Evolutionary conservation across 768 basidiomycete genomes (phyloP).

Genomic region (Russula earlei): DNA sequence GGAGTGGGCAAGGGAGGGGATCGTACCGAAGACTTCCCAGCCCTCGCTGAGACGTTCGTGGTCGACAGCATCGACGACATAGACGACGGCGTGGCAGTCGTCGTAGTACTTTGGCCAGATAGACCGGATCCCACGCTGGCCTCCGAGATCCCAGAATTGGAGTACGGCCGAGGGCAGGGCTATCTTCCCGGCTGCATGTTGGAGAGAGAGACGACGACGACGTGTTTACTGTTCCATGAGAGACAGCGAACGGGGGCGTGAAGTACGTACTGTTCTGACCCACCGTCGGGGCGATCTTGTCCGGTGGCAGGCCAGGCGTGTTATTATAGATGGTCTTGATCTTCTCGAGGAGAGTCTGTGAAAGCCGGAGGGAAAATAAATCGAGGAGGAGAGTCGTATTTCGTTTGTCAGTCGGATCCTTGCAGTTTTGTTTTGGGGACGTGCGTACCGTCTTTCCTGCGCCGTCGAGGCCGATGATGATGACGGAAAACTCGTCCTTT

Average conservation of each 20-base stretch:
- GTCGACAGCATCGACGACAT: conserved; percentile 91
- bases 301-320: conserved; percentile 76
- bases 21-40: conserved; percentile 94
- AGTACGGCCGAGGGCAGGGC: conserved; percentile 87
- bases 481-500: conserved; percentile 87
- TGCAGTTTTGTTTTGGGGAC: too few relatives aligned
- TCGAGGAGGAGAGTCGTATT: too few relatives aligned
- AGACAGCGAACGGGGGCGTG: neutral
- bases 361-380: neutral
- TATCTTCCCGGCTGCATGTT: conserved; percentile 73
- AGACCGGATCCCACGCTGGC: conserved; percentile 84
- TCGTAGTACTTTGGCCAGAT: conserved; percentile 96
- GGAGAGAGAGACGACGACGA: neutral
- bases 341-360: conserved; percentile 78
- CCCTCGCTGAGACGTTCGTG: conserved; percentile 82
- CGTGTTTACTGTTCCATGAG: too few relatives aligned
- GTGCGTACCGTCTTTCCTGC: conserved; percentile 78
- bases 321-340: conserved; percentile 91
- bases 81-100: conserved; percentile 95
- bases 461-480: conserved; percentile 88
- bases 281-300: conserved; percentile 93
- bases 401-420: neutral
- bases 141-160: conserved; percentile 96
- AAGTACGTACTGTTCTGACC: conserved; percentile 87
- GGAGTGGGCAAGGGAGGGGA: too few relatives aligned